Conservation (phyloP, 2,329 filamentous ascomycete species). For the Aspergillaceae sp. region DNA sequence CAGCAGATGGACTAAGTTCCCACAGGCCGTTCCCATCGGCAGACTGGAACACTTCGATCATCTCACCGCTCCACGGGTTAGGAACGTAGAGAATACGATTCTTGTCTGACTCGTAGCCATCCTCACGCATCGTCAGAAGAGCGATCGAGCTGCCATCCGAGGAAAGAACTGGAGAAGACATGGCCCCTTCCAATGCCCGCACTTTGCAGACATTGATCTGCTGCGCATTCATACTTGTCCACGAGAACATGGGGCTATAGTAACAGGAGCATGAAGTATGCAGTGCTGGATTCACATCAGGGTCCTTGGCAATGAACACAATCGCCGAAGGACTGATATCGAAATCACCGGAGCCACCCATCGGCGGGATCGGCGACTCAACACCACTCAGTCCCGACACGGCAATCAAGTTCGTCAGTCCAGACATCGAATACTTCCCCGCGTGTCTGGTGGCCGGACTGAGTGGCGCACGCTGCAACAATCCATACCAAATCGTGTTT, state of each 20-base stretch:
- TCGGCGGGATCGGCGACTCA: constrained; percentile 42
- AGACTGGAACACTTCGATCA: constrained; percentile 32
- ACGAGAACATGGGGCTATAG: constrained; percentile 36
- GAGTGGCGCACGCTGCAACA: constrained; percentile 34
- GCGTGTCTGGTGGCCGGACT: constrained; percentile 29
- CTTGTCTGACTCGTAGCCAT: constrained; percentile 42
- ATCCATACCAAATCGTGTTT: constrained; percentile 43
- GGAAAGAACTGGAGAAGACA: constrained; percentile 38
- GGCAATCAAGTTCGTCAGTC: constrained; percentile 36
- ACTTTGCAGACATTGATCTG: constrained; percentile 27
- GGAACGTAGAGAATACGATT: constrained; percentile 38
- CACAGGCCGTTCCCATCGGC: constrained; percentile 32
- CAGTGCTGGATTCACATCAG: constrained; percentile 35
- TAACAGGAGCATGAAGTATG: constrained; percentile 41
- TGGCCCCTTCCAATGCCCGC: constrained; percentile 33
- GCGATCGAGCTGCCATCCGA: constrained; percentile 37
- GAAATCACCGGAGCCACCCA: constrained; percentile 40
- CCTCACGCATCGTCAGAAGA: constrained; percentile 36
- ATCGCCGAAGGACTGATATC: constrained; percentile 39
- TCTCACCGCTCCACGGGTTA: constrained; percentile 32
- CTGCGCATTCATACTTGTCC: constrained; percentile 26
- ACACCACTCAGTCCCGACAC: constrained; percentile 32
- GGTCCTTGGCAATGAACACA: constrained; percentile 41
- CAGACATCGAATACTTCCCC: constrained; percentile 32
- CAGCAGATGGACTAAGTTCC: constrained; percentile 33